phyloP scores from a whole-genome alignment of 352 stramenopile species.

The Pythium apleroticum region DNA sequence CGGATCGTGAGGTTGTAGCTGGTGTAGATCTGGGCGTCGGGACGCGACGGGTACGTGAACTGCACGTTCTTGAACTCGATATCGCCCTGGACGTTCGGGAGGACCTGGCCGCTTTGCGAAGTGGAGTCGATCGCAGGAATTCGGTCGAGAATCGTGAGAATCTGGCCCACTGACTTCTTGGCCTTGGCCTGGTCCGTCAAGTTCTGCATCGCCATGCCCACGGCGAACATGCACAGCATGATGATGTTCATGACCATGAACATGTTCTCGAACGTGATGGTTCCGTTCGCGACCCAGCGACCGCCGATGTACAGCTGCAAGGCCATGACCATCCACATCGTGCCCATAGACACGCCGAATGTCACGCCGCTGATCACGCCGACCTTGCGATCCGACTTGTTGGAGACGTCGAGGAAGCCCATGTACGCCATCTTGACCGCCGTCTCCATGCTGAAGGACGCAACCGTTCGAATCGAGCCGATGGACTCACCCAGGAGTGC shows the following conservation, averaged over 20 bases:
- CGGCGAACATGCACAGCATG: conserved; percentile 49
- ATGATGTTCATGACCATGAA: conserved; percentile 54
- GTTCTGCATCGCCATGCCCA: conserved; percentile 56
- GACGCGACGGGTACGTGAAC: conserved; percentile 90
- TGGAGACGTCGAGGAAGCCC: conserved; percentile 32
- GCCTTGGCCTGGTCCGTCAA: conserved; percentile 51
- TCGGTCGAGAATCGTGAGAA: conserved; percentile 86
- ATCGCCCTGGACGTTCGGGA: conserved; percentile 42
- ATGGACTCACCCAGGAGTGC: conserved; percentile 46
- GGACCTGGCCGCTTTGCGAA: conserved; percentile 16
- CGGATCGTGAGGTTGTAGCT: conserved; percentile 31
- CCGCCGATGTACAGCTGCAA: conserved; percentile 64
- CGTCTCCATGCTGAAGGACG: conserved; percentile 46
- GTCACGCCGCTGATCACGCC: conserved; percentile 39
- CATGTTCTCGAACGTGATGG: conserved; percentile 46
- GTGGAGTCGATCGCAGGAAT: conserved; percentile 39
- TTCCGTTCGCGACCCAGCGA: conserved; percentile 36
- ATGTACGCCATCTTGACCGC: conserved; percentile 28
- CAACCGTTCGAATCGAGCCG: conserved; percentile 55
- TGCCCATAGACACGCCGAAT: conserved; percentile 35
- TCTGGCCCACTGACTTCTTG: conserved; percentile 44
- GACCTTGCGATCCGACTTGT: conserved; percentile 28
- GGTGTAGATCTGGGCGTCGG: conserved; percentile 57
- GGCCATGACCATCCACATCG: conserved; percentile 48
- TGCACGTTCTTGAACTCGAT: conserved; percentile 81